Base-by-base conservation (phyloP, 1,284 basidiomycete species). In the Cutaneotrichosporon sp. region DNA sequence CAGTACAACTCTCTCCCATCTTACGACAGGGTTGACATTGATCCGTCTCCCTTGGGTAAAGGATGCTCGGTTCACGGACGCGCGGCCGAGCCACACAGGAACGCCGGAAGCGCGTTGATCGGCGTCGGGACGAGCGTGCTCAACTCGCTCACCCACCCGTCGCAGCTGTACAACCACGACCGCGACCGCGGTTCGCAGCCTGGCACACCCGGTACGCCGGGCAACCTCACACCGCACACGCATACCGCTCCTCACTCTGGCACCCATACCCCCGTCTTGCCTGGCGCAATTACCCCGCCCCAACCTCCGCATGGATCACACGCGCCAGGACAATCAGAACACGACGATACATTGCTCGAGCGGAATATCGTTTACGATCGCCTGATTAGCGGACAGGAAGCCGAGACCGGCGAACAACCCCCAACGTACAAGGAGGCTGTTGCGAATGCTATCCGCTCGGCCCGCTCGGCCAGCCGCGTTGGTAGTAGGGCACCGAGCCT, bases 1-100 rank as follows among this genome's bases (percentile, higher is more conserved):
- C 87, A 91, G 65, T 90, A 86, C 85, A 88, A 85, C 63, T 84
- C 87, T 0, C 86, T 95, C 11, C 91, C 91, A 3, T 85, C 78
- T 0, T 82, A 82, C 65, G 70, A 76, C 14, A 52, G 62, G 18
- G 49, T 63, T 3, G 56, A 47, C 31, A 11, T n/a, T 31, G 64
- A 65, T 22, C 26, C 36, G 50, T 64, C 18, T 53, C 66, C 42
- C 18, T 64, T 22, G 55, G 60, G 21, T 53, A 66, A 1, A 63
- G 72, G 40, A 2, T 80, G 79, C 62, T 68, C 75, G 0, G 55
- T 79, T 8, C 79, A 80, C 70, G 60, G 42, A 13, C 61, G 34
- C 18, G 53, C 51, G 51, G 11, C 26, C 40, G 22, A 34, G 56
- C 30, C 16, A 16, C 49, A 52, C 11, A 52, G 31, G 10, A 53